phyloP scores from a whole-genome alignment of 2,329 filamentous ascomycete species.

The Phaeosphaeriaceae sp. region DNA sequence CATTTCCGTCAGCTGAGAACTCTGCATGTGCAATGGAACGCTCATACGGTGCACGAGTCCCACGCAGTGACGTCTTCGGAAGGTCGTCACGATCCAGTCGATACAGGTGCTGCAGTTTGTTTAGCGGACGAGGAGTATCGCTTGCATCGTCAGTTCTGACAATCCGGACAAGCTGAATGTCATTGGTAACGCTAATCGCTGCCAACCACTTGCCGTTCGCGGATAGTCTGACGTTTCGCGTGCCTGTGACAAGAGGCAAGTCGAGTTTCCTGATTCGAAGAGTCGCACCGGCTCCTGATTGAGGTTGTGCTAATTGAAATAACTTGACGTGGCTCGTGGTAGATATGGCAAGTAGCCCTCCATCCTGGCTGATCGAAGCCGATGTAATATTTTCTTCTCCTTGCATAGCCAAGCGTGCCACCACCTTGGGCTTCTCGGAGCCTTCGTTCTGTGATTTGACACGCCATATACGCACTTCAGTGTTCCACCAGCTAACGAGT shows the following conservation, averaged over 20 bases:
- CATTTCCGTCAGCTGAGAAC: constrained; percentile 81
- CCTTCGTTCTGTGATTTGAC: constrained; percentile 58
- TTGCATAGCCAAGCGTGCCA: constrained; percentile 50
- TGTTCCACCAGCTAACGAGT: constrained; percentile 90
- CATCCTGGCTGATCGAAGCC: constrained; percentile 73
- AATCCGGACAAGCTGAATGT: constrained; percentile 56
- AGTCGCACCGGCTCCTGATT: constrained; percentile 61
- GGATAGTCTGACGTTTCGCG: constrained; percentile 73
- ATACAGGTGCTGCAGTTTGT: constrained; percentile 48
- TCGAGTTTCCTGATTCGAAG: constrained; percentile 75
- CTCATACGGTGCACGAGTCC: constrained; percentile 77
- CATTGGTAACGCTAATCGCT: constrained; percentile 56
- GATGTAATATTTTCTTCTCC: constrained; percentile 84
- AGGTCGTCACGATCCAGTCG: constrained; percentile 41
- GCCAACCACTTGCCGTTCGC: constrained; percentile 74
- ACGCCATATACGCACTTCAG: constrained; percentile 84
- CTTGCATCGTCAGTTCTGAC: constrained; percentile 51
- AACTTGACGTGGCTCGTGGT: constrained; percentile 78
- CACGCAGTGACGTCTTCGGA: constrained; percentile 56
- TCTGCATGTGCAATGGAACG: constrained; percentile 74
- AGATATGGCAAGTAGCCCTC: constrained; percentile 76
- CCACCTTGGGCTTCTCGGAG: constrained; percentile 52
- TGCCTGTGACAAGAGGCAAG: constrained; percentile 70
- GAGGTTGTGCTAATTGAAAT: constrained; percentile 70
- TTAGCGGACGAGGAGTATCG: constrained; percentile 48